phyloP scores from a whole-genome alignment of 805 yeast species.

The Grigorovia yakushimaensis region DNA sequence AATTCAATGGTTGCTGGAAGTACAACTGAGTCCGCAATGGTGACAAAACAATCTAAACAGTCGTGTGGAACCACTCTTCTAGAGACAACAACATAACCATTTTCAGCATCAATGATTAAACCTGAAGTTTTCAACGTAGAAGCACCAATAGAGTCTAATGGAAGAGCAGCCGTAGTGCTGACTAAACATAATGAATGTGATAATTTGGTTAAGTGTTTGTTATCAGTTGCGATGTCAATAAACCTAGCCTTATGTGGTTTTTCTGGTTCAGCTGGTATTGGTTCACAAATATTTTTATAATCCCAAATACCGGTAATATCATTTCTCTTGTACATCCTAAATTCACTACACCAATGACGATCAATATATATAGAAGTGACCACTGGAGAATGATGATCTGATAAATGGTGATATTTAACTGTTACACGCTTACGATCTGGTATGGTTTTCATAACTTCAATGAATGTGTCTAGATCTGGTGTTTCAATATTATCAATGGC shows the following conservation, averaged over 20 bases:
- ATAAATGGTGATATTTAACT: conserved; percentile 62
- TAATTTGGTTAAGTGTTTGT: conserved; percentile 42
- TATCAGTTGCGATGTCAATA: conserved; percentile 56
- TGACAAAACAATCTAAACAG: conserved; percentile 54
- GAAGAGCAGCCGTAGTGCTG: conserved; percentile 51
- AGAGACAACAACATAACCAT: conserved; percentile 73
- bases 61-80: conserved; percentile 78
- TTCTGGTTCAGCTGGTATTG: conserved; percentile 44
- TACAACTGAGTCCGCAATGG: conserved; percentile 77
- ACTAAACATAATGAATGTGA: conserved; percentile 67
- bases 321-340: conserved; percentile 58
- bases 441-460: conserved; percentile 65
- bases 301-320: conserved; percentile 53
- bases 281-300: conserved; percentile 39
- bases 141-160: conserved; percentile 66
- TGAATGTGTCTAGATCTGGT: conserved; percentile 63
- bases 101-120: conserved; percentile 67
- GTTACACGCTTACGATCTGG: conserved; percentile 71
- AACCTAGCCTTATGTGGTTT: conserved; percentile 58
- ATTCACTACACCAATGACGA: conserved; percentile 74
- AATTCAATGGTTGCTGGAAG: conserved; percentile 75
- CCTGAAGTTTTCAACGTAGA: conserved; percentile 61
- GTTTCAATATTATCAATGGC: conserved; percentile 66
- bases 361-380: conserved; percentile 63
- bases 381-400: conserved; percentile 68